Base-by-base conservation (phyloP, 208 protist genomes). In the Leishmania amazonensis region DNA sequence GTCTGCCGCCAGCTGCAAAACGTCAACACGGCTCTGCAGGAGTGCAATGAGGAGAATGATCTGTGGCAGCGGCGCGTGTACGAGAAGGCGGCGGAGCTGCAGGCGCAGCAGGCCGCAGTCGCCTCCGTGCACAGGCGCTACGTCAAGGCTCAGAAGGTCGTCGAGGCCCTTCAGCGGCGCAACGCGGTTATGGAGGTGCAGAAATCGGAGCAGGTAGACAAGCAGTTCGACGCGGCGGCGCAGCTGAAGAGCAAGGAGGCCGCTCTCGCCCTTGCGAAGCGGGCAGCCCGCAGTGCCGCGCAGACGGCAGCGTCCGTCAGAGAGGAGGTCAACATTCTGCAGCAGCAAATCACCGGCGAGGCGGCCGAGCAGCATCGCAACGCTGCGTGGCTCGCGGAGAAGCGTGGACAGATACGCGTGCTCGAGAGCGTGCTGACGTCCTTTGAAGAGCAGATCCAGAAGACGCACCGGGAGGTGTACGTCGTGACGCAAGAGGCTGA, bases 401-500 rank as follows among this genome's bases (percentile, higher is more conserved):
- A 94, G 84, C 87, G 91, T 47, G 91, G 89, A 45, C 93, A 97
- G 76, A 85, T 93, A 73, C 94, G 93, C 45, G 92, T 97, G 81
- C 87, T 99, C n/a, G 91, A 99, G 84, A 85, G 93, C 70, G 95
- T 98, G 82, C 87, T 99, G 24, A 83, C 70, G 54, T 90, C 88
- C 8, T 98, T 91, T 74, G 96, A 97, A 81, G 88, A 89, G 42
- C 95, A 99, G 80, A 91, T 88, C 28, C 89, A 99, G 74, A 83
- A 89, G 62, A 91, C 98, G 79, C 90, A 94, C 62, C 95, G 98
- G 83, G 79, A 76, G 70, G 92, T 98, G 65, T 98, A 96, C 82
- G 67, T 85, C 35, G 89, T 99, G 9, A 91, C 98, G 80, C 92
- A 98, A 76, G 96, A 99, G 79, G 91, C 94, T 47, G 85, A 97